These are phyloP conservation scores for Aschersonia sp. DNA, from an alignment of 2,329 filamentous ascomycete genomes.

Conservation along the genomic window DNA sequence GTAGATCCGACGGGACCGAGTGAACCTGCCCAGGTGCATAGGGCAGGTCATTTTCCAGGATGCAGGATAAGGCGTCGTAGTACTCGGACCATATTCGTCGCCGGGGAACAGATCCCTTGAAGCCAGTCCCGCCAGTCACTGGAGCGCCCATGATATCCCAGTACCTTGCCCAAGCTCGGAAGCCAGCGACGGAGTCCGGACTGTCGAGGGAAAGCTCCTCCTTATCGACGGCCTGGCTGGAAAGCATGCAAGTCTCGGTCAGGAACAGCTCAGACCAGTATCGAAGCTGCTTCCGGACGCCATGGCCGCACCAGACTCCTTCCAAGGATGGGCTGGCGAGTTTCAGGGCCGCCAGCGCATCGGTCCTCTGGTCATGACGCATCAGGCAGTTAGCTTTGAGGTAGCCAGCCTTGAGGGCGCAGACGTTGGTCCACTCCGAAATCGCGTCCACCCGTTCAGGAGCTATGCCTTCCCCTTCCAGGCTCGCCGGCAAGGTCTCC, in stretches of 20 bases:
- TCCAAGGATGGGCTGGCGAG: conserved; percentile 50
- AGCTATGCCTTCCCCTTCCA: conserved; percentile 38
- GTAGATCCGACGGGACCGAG: conserved; percentile 29
- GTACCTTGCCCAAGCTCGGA: conserved; percentile 55
- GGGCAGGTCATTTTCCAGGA: conserved; percentile 52
- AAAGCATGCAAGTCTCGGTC: conserved; percentile 59
- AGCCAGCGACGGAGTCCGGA: conserved; percentile 37
- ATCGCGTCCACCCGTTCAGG: conserved; percentile 37
- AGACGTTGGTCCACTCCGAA: conserved; percentile 69
- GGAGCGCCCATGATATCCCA: conserved; percentile 40
- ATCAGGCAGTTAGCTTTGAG: conserved; percentile 53
- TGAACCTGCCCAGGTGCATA: conserved; percentile 36
- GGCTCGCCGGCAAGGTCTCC: conserved; percentile 45
- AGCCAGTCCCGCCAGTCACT: conserved; percentile 39
- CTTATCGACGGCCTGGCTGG: conserved; percentile 41
- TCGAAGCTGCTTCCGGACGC: conserved; percentile 48
- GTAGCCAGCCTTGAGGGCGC: conserved; percentile 64
- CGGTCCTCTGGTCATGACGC: conserved; percentile 30
- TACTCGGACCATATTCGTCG: conserved; percentile 73
- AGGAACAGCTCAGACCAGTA: conserved; percentile 70
- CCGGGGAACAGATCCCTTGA: conserved; percentile 42
- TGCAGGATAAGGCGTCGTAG: conserved; percentile 62
- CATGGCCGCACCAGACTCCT: conserved; percentile 32
- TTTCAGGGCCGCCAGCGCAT: conserved; percentile 53
- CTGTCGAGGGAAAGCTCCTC: conserved; percentile 36